Evolutionary conservation across 192 early-diverging fungal species (phyloP), one percentile per base, ranked within the genome.

Genomic region (Gonapodya prolifera): DNA sequence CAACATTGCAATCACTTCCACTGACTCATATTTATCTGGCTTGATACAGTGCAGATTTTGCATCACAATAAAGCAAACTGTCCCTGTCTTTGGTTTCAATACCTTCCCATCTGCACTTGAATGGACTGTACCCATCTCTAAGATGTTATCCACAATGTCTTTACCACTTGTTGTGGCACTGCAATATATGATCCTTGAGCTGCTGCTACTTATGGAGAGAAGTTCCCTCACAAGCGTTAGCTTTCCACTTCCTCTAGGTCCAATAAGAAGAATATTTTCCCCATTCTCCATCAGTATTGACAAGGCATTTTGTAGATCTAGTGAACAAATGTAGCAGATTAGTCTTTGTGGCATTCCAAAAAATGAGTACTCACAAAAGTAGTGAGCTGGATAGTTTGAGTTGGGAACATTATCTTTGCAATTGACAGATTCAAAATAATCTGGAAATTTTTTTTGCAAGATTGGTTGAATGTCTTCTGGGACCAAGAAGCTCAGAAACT

Each of bases 31-130:
- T 79, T 95, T 92, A 85, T 99, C 98, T 17, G 86, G 84, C 18
- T 94, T 93, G 0, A 97, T 97, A 81, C 98, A 83, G 80, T 99
- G 99, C 83, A 99, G 95, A 88, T 99, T 97, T 82, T 99, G 99
- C 83, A 99, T 98, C 69, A 99, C 86, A 16, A 99, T 96, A 30
- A 99, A 88, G 96, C 96, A 98, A 32, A 93, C 88, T 36, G 93
- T 95, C 29, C 93, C 86, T 34, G 90, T 81, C 0, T 88, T 82
- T 30, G 98, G 98, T 0, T 93, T 88, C 78, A 98, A 80, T 1
- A 97, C 87, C 30, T 94, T 87, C 69, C 97, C 97, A 71, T 89
- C 91, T 28, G 97, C 92, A 35, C 95, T 97, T 84, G 95, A 94
- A 34, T 94, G 89, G 83, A 96, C 96, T 83, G 98, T 96, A 83